These are phyloP conservation scores for Vinca major DNA, from an alignment of 305 asterid species.

Conservation along the genomic window DNA sequence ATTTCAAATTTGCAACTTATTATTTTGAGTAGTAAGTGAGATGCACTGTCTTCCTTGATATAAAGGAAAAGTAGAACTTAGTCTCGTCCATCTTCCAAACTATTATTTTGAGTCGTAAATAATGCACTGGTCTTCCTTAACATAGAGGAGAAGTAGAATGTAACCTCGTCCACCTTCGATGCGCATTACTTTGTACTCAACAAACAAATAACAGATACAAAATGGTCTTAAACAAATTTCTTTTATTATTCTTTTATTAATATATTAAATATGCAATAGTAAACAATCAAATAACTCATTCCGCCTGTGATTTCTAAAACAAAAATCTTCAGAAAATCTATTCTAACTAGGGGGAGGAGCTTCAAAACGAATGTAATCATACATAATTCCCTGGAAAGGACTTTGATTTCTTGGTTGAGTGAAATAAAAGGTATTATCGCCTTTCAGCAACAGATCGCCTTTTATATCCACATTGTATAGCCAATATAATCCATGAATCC, in stretches of 20 bases:
- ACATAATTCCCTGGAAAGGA: slow-evolving; percentile 38
- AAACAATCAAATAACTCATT: not conserved
- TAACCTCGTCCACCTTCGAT: too few species aligned
- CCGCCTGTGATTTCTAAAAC: not conserved
- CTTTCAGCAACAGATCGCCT: slow-evolving; percentile 40
- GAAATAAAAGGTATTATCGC: slow-evolving; percentile 45
- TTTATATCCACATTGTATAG: slow-evolving; percentile 52
- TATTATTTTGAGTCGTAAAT: too few species aligned
- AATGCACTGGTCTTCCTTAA: too few species aligned
- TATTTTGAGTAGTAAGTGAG: too few species aligned
- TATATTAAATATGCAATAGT: not conserved
- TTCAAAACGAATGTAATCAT: slow-evolving; percentile 40
- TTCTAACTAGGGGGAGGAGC: slow-evolving; percentile 30
- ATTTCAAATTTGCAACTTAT: too few species aligned
- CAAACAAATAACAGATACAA: not conserved
- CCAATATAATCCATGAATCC: slow-evolving; percentile 88
- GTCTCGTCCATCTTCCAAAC: too few species aligned
- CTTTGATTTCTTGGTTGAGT: slow-evolving; percentile 30
- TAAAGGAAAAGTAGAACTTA: too few species aligned
- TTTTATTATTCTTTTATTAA: not conserved
- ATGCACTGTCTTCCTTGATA: too few species aligned
- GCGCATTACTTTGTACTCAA: not conserved
- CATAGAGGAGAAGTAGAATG: too few species aligned
- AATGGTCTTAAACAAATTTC: not conserved
- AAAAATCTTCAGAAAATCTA: not conserved